Conservation (phyloP, 164 flowering plant genomes). For the Protea cynaroides region DNA sequence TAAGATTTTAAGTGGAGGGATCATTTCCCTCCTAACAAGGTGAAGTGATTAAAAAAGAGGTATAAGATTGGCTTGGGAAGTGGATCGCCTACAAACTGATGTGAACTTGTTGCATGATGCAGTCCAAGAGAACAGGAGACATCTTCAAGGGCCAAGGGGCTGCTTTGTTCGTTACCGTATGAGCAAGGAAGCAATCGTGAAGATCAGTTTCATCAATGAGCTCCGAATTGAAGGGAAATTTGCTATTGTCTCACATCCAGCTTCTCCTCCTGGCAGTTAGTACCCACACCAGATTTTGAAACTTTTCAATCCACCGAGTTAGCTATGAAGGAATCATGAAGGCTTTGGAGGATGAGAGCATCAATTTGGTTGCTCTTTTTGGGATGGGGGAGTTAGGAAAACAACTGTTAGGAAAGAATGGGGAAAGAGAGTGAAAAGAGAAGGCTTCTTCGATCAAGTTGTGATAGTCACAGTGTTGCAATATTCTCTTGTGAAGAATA, state of each 20-base stretch:
- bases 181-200: not conserved
- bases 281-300: not conserved
- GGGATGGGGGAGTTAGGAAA: constrained; percentile 27
- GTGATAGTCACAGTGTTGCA: constrained; percentile 17
- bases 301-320: constrained; percentile 9
- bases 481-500: not conserved
- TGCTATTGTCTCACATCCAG: not conserved
- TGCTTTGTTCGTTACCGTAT: not conserved
- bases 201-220: not conserved
- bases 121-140: no score
- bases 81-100: no score
- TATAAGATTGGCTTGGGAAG: no score
- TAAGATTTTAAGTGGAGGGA: no score
- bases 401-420: constrained; percentile 15
- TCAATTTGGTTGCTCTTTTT: constrained; percentile 11
- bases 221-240: not conserved
- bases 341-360: constrained; percentile 10
- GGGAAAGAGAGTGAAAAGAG: not conserved
- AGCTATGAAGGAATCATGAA: constrained; percentile 9
- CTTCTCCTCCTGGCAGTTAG: not conserved
- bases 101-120: no score
- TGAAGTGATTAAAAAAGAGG: no score
- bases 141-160: not conserved
- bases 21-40: no score
- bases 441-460: constrained; percentile 12